Evolutionary conservation across 805 yeast genomes (phyloP), one percentile per base, ranked within the genome.

Genomic region (Wickerhamomyces xylosicus): DNA sequence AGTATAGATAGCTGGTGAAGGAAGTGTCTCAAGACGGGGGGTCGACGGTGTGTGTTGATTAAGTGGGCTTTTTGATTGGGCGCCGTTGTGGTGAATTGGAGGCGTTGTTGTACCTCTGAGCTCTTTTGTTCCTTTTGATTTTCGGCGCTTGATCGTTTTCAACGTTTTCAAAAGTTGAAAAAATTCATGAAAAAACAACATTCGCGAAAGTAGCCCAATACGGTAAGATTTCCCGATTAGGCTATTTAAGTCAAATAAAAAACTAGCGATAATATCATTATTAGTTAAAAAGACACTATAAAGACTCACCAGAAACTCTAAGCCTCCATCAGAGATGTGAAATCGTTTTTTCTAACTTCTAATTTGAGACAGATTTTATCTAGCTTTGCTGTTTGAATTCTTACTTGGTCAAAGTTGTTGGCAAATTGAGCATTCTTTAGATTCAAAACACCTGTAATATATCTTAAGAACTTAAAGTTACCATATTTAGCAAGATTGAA

Each of bases 401-500:
- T 50, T 29, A 37, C 33, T 40, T 53, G 57, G 35, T 51, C 49
- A 2, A 41, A 35, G 35, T 53, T 54, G 33, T 47, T 46, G 9
- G 58, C 58, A 17, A 43, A 31, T 7, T 33, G 22, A 1, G 58
- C 49, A 37, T 54, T 54, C 3, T 36, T 32, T 4, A 33, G 35
- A 39, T 52, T 53, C 35, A 52, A 34, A 15, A 47, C n/a, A 9
- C 58, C 58, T 16, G 47, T 34, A 9, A 46, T 41, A 31, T 50
- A 54, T 35, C 58, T 43, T 7, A 54, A n/a, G 19, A 54, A 31
- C 6, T 50, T 48, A 5, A 44, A 45, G 33, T 47, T 42, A 2
- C 56, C 55, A 35, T 47, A 39, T 35, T 53, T 54, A 4, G 55
- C 47, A 22, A 53, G 20, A 33, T 53, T 54, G 36, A 53, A 54